Evolutionary conservation across 1,284 basidiomycete species (phyloP), one percentile per base, ranked within the genome.

Genomic region (Melanopsichium pennsylvanicum): DNA sequence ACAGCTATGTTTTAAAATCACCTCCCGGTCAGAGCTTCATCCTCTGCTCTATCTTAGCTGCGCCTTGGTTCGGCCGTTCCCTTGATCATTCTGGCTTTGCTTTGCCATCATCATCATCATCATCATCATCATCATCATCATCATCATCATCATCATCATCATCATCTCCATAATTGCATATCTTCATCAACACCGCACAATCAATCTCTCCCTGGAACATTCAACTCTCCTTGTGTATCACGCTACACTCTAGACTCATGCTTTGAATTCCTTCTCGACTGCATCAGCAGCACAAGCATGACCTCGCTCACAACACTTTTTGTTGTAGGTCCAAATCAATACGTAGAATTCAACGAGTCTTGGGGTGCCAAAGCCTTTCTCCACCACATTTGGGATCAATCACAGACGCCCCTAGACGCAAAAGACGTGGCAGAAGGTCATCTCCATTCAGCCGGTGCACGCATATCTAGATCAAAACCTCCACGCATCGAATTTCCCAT

Each of bases 311-410:
- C 57, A 19, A 70, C 73, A 12, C 35, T 73, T n/a, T 73, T 73
- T 45, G 52, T 66, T 38, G 67, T 73, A 36, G 67, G 70, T n/a
- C 43, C 48, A 18, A 64, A 72, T 29, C 62, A 73, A 45, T 70
- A 72, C 42, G 55, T 73, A 19, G 62, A 71, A 32, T 73, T 71
- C 59, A 59, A 71, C 59, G 63, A 71, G 29, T 59, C 58, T 8
- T 49, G 63, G 44, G 68, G 68, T 27, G 68, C 62, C 25, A 63
- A 61, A 44, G 63, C 62, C 27, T 73, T 73, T 31, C 49, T 73
- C 13, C 45, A 71, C 25, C 72, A 75, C 43, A 58, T 71, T 19
- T 73, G 67, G 70, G 68, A 73, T 31, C 44, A 57, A 31, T 25
- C 40, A 8, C 45, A 46, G 21, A 68, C 55, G 2, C 68, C 67